These are phyloP conservation scores for Thelonectria blattea DNA, from an alignment of 2,329 filamentous ascomycete genomes.

Conservation along the genomic window DNA sequence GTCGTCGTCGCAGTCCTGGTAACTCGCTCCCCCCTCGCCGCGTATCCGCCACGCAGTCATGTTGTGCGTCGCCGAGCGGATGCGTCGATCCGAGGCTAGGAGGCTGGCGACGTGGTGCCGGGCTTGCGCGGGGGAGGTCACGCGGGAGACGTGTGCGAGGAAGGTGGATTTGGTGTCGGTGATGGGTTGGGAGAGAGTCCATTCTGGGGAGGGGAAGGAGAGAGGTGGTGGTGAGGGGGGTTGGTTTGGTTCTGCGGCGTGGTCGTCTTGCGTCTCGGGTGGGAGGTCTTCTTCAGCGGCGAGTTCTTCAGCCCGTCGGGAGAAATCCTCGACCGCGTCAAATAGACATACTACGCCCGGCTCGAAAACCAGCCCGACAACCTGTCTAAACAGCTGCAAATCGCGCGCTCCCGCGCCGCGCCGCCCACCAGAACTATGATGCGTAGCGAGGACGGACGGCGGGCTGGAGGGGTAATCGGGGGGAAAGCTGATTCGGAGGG, in stretches of 20 bases:
- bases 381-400: constrained; percentile 70
- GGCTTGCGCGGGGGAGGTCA: constrained; percentile 74
- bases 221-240: too few species aligned
- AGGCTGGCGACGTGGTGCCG: constrained; percentile 75
- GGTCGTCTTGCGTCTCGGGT: constrained; percentile 25
- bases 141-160: constrained; percentile 75
- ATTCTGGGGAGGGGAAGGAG: constrained; percentile 49
- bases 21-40: constrained; percentile 58
- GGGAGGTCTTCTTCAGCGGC: constrained; percentile 28
- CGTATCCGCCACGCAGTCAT: constrained; percentile 93
- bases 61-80: constrained; percentile 89
- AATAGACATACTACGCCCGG: constrained; percentile 85
- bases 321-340: constrained; percentile 82
- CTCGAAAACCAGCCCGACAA: constrained; percentile 71
- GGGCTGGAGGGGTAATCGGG: constrained; percentile 74
- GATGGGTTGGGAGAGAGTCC: constrained; percentile 76
- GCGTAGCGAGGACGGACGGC: constrained; percentile 76
- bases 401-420: constrained; percentile 76
- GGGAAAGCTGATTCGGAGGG: constrained; percentile 72
- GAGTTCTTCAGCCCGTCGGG: constrained; percentile 48
- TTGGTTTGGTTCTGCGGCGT: constrained; percentile 1
- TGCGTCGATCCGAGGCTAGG: constrained; percentile 80
- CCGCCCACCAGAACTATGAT: constrained; percentile 77
- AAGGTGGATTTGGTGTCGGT: constrained; percentile 89
- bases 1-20: constrained; percentile 95